Conservation (phyloP, 768 basidiomycete species). For the Tremella fuciformis region DNA sequence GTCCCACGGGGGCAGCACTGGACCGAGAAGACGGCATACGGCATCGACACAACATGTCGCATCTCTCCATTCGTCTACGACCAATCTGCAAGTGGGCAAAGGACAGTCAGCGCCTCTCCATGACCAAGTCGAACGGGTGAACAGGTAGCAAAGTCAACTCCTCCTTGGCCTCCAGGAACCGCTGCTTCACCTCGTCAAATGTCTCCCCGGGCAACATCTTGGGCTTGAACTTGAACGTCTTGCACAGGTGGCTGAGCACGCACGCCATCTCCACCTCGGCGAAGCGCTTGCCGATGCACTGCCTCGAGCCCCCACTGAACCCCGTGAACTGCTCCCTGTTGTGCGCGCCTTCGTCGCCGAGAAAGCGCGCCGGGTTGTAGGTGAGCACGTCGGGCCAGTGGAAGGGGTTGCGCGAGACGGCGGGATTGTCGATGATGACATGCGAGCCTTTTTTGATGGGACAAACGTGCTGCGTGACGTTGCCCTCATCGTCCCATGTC, state of each 20-base stretch:
- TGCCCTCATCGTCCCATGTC: slow-evolving; percentile 26
- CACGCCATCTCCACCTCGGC: slow-evolving; percentile 34
- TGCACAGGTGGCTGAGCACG: slow-evolving; percentile 21
- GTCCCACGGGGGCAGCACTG: too few species aligned
- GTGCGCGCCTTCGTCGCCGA: slow-evolving; percentile 1
- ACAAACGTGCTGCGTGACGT: slow-evolving; percentile 13
- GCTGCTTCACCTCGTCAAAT: slow-evolving; percentile 23
- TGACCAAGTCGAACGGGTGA: too few species aligned
- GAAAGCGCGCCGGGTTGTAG: slow-evolving; percentile 20
- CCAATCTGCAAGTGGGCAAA: too few species aligned
- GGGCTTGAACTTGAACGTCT: slow-evolving; percentile 17
- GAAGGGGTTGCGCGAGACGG: slow-evolving; percentile 23
- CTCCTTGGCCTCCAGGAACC: slow-evolving; percentile 26
- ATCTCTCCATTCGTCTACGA: too few species aligned
- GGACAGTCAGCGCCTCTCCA: too few species aligned
- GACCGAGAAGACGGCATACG: too few species aligned
- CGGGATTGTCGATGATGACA: slow-evolving; percentile 29
- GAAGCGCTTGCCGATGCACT: slow-evolving; percentile 34
- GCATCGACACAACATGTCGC: too few species aligned
- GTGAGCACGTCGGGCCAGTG: slow-evolving; percentile 16
- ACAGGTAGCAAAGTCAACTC: slow-evolving; percentile 19
- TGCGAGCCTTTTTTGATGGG: slow-evolving; percentile 28
- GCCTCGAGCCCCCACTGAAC: slow-evolving; percentile 24
- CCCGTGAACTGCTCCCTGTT: slow-evolving; percentile 14
- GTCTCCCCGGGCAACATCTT: slow-evolving; percentile 19